Evolutionary conservation across 805 yeast species (phyloP), one percentile per base, ranked within the genome.

Genomic region (Ogataea populi-albae): DNA sequence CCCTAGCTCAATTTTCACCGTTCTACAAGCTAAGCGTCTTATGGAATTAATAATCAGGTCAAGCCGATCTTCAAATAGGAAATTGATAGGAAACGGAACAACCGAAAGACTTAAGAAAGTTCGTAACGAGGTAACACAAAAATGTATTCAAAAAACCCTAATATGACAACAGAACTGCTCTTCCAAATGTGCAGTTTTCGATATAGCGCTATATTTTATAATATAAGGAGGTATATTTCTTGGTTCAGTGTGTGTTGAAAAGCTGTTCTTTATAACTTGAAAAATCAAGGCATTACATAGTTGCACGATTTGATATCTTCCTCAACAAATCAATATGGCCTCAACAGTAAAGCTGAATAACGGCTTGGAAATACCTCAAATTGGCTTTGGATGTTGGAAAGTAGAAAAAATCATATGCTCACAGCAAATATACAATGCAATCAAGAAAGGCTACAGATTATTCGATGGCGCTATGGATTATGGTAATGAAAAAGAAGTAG

Each of bases 361-460:
- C 54, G 61, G 61, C 23, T 43, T 59, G 26, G 41, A 48, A 22
- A 72, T 74, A 65, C 80, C 80, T 30, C 62, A 63, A 41, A 69
- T 71, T 38, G 80, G 80, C 29, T 73, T 73, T 45, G 80, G 80
- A 32, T 72, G 75, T 56, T 74, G 80, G 80, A 74, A 74, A 49
- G 71, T 74, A 41, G 65, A 64, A 50, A 69, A 69, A 25, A 62
- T 54, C n/a, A 66, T 71, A 17, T 66, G 73, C 34, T 71, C 78
- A 11, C 71, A 73, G 40, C 71, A 68, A 41, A 64, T 73, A 46
- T 86, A 85, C 73, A 77, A 85, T 32, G 96, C 95, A 52, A 84
- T 86, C 59, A 83, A 86, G 59, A 65, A 71, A 26, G 96, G 96
- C 11, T 87, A 87, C 72, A 74, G 96, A 58, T 64, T 77, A 45